A percentile compares a stretch with the other conserved stretches of the same genome.
Evolutionary conservation across 805 yeast species (phyloP).

Genomic region (Yamadazyma phyllophila): DNA sequence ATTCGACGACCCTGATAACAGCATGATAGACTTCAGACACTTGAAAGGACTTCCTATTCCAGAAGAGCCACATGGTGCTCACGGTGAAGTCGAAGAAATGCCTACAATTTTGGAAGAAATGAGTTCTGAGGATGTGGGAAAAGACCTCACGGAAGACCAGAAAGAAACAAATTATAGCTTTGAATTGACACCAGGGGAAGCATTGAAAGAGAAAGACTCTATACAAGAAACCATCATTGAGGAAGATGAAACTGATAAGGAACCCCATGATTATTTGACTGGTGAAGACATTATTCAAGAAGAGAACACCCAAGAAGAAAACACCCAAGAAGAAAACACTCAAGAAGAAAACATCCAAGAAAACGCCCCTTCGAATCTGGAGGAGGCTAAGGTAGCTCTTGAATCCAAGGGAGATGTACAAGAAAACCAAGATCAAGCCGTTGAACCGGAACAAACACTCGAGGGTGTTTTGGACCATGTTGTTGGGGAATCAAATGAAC

Average conservation of each 20-base stretch:
- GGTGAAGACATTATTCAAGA: neutral
- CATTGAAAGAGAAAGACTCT: neutral
- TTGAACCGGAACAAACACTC: too few species aligned
- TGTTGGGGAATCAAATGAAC: too few species aligned
- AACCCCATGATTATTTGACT: neutral
- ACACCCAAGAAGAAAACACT: neutral
- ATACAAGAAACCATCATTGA: too few species aligned
- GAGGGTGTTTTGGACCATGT: too few species aligned
- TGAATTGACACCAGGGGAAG: neutral
- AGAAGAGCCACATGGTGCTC: neutral
- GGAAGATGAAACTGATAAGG: too few species aligned
- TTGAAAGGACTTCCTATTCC: neutral
- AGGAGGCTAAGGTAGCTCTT: too few species aligned
- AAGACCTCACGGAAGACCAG: neutral
- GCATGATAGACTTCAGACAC: conserved; percentile 2
- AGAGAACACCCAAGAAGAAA: neutral
- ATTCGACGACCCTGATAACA: conserved; percentile 2
- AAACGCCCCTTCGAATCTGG: too few species aligned
- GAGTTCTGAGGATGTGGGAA: neutral
- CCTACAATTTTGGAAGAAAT: neutral
- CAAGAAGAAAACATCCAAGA: neutral
- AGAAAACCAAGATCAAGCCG: too few species aligned
- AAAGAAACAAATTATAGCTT: neutral
- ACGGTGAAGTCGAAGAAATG: neutral
- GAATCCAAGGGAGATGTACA: too few species aligned